Conservation (phyloP, 2,329 filamentous ascomycete genomes). For the Colletotrichum sp. region DNA sequence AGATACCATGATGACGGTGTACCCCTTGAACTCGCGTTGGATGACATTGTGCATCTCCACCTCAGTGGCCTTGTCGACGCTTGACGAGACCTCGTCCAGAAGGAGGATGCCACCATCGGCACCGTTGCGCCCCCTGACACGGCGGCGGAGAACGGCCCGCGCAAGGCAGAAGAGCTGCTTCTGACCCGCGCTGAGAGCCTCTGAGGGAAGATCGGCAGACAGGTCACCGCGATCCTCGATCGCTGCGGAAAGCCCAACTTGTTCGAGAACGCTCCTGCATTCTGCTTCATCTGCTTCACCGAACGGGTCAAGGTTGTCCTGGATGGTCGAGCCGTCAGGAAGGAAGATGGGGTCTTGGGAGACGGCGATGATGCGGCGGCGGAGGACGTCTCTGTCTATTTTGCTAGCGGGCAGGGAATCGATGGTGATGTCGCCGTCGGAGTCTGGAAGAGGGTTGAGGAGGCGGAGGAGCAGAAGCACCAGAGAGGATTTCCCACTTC, state of each 20-base stretch:
- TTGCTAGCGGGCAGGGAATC: conserved; percentile 41
- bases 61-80: conserved; percentile 37
- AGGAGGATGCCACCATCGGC: conserved; percentile 29
- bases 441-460: conserved; percentile 39
- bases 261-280: conserved; percentile 39
- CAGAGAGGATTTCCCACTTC: conserved; percentile 49
- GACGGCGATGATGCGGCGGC: conserved; percentile 54
- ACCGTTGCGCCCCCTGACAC: conserved; percentile 27
- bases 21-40: conserved; percentile 31
- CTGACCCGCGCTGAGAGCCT: conserved; percentile 62
- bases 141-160: conserved; percentile 56
- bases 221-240: conserved; percentile 39
- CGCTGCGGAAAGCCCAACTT: conserved; percentile 36
- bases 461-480: conserved; percentile 45
- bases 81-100: conserved; percentile 39
- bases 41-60: conserved; percentile 34
- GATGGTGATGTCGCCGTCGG: conserved; percentile 39
- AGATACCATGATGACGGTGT: conserved; percentile 53
- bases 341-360: conserved; percentile 61
- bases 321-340: conserved; percentile 44
- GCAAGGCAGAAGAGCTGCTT: conserved; percentile 69
- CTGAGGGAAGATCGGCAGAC: conserved; percentile 43
- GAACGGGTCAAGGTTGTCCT: conserved; percentile 48
- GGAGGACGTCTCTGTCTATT: conserved; percentile 47
- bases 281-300: conserved; percentile 32